phyloP scores from a whole-genome alignment of 371 early-diverging fungal genomes.

The Mortierella sp. region DNA sequence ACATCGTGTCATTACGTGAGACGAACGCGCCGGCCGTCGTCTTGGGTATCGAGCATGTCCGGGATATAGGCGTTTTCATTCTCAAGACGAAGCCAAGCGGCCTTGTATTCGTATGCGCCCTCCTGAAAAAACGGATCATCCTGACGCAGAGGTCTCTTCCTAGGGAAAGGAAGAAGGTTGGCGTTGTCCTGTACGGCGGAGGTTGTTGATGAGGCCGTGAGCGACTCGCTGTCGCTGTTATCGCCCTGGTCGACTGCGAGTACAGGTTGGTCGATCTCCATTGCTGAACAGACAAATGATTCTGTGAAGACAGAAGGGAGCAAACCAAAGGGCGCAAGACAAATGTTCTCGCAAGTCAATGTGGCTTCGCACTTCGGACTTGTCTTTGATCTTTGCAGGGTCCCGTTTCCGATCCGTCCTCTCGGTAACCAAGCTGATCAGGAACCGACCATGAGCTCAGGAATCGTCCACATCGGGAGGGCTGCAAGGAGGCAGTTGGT shows the following conservation, averaged over 20 bases:
- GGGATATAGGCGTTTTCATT: constrained; percentile 35
- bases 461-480: constrained; percentile 9
- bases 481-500: constrained; percentile 3
- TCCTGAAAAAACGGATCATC: constrained; percentile 64
- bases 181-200: not conserved
- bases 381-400: not conserved
- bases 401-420: not conserved
- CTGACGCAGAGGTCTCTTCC: constrained; percentile 34
- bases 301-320: not conserved
- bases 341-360: not conserved
- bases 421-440: constrained; percentile 8
- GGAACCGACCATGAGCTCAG: constrained; percentile 11
- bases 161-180: not conserved
- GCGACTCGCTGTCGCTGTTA: not conserved
- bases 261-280: constrained; percentile 30
- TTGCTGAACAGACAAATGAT: not conserved
- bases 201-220: not conserved
- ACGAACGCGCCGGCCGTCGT: not conserved
- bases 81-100: constrained; percentile 58
- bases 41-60: constrained; percentile 7
- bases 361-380: constrained; percentile 13
- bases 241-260: not conserved
- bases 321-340: not conserved
- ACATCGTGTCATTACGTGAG: not conserved
- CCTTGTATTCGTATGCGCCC: constrained; percentile 63